Evolutionary conservation across 805 yeast genomes (phyloP).

Genomic region (Monosporozyma siamensis): DNA sequence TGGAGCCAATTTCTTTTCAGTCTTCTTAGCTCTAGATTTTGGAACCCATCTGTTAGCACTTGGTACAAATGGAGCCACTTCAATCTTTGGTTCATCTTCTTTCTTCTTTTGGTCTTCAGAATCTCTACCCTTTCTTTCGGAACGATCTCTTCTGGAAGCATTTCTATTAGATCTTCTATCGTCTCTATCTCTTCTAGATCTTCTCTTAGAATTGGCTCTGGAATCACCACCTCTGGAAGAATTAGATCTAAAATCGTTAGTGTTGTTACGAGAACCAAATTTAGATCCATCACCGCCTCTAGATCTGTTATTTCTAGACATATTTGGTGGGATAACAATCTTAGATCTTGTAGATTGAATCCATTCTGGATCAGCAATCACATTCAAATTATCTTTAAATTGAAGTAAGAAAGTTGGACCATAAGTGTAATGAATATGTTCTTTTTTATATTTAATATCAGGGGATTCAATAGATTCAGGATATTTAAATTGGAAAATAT

Average conservation of each 20-base stretch:
- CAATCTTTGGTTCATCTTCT: constrained; percentile 42
- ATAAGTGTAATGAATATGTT: constrained; percentile 41
- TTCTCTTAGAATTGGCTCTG: constrained; percentile 54
- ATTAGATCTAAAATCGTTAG: constrained; percentile 30
- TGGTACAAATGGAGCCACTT: constrained; percentile 71
- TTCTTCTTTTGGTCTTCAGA: constrained; percentile 28
- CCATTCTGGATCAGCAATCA: constrained; percentile 56
- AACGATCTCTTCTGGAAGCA: constrained; percentile 34
- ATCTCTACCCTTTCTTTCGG: constrained; percentile 33
- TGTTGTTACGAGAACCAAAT: constrained; percentile 27
- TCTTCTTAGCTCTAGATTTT: constrained; percentile 51
- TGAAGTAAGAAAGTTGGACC: constrained; percentile 76
- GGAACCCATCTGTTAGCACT: constrained; percentile 93
- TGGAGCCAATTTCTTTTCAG: constrained; percentile 59
- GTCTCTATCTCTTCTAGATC: constrained; percentile 30
- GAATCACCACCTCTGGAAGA: constrained; percentile 35
- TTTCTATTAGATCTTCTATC: constrained; percentile 31
- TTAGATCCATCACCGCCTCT: constrained; percentile 27
- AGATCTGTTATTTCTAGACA: constrained; percentile 17
- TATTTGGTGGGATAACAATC: constrained; percentile 27
- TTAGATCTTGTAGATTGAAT: constrained; percentile 23
- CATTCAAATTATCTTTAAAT: constrained; percentile 50
- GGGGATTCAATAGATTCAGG: constrained; percentile 46
- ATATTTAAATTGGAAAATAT: constrained; percentile 46
- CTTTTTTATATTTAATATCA: constrained; percentile 35